Evolutionary conservation across 352 stramenopile species (phyloP).

Genomic region (Sclerospora graminicola): DNA sequence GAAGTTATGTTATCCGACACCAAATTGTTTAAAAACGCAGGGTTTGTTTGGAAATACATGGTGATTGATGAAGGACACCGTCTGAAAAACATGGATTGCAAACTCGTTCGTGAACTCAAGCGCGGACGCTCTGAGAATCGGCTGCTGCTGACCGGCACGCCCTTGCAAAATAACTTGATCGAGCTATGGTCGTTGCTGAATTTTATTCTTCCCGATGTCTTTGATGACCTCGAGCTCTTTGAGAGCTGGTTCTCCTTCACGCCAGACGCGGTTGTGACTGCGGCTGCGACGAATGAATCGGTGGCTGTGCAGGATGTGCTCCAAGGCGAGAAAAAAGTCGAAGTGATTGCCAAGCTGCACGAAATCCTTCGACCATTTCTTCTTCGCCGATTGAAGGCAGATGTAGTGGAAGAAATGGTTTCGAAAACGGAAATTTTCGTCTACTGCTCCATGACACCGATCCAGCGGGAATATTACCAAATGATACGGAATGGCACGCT

Average conservation of each 20-base stretch:
- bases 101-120: conserved; percentile 92
- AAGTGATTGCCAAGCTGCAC: conserved; percentile 94
- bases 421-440: conserved; percentile 97
- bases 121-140: conserved; percentile 87
- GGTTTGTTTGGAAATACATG: conserved; percentile 90
- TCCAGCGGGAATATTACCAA: conserved; percentile 92
- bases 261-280: conserved; percentile 49
- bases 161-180: conserved; percentile 96
- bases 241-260: conserved; percentile 98
- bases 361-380: conserved; percentile 96
- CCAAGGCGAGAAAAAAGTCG: conserved; percentile 84
- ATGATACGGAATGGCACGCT: conserved; percentile 89
- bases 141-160: conserved; percentile 93
- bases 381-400: conserved; percentile 91
- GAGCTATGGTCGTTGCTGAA: conserved; percentile 99
- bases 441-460: conserved; percentile 91
- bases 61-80: conserved; percentile 97
- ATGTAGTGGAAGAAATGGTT: conserved; percentile 90
- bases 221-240: conserved; percentile 96
- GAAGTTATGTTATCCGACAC: conserved; percentile 78
- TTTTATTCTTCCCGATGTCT: conserved; percentile 96
- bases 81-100: conserved; percentile 97
- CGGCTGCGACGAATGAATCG: conserved; percentile 45
- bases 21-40: conserved; percentile 39
- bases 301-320: conserved; percentile 82